phyloP scores from a whole-genome alignment of 257 asterid genomes.

The Nicotiana otophora region DNA sequence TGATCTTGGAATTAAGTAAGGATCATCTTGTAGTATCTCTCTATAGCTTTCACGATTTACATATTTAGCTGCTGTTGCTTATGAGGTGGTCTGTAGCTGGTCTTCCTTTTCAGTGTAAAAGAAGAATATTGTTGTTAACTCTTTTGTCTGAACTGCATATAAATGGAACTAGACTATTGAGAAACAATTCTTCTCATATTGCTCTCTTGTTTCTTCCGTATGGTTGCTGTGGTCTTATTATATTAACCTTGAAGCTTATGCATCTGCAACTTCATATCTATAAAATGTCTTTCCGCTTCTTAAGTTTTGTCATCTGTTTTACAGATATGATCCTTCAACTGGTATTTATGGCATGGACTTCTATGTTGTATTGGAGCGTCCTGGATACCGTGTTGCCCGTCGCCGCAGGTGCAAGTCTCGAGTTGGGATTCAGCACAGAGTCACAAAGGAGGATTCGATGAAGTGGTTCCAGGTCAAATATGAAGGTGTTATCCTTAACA shows the following conservation, averaged over 20 bases:
- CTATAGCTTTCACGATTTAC: background rate
- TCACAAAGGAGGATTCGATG: constrained; percentile 68
- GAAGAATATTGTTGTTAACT: background rate
- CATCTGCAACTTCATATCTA: background rate
- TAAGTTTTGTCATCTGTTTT: background rate
- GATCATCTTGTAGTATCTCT: background rate
- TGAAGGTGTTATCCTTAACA: constrained; percentile 75
- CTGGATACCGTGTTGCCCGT: constrained; percentile 76
- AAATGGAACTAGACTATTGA: background rate
- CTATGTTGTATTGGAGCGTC: constrained; percentile 59
- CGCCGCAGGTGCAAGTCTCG: constrained; percentile 76
- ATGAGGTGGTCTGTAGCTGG: background rate
- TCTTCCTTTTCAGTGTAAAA: background rate
- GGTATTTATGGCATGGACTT: constrained; percentile 86
- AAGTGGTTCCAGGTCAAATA: constrained; percentile 78
- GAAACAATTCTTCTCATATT: background rate
- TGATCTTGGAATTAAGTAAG: constrained; percentile 87
- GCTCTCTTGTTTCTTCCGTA: background rate
- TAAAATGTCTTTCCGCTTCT: background rate
- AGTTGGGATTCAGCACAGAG: constrained; percentile 79
- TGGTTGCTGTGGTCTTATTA: background rate
- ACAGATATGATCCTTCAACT: constrained; percentile 74
- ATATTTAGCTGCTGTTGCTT: background rate
- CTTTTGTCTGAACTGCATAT: background rate
- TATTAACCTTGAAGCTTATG: background rate